Evolutionary conservation across 345 rosid genomes (phyloP).

Genomic region (Salix suchowensis): DNA sequence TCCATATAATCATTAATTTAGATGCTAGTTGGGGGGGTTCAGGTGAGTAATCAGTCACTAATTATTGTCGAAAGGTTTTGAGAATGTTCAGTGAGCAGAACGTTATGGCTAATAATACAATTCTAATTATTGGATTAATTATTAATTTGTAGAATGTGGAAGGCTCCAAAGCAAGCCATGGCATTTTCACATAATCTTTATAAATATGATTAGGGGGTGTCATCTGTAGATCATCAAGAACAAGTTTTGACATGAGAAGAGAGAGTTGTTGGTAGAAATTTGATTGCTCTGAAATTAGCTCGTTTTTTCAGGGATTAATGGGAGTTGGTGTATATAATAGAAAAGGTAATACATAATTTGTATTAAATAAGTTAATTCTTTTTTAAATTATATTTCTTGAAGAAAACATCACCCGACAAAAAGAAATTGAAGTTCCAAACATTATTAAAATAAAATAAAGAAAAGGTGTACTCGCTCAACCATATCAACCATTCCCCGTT

Average conservation of each 20-base stretch:
- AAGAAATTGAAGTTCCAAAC: background rate
- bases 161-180: background rate
- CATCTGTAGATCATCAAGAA: too few relatives aligned
- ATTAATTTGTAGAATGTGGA: background rate
- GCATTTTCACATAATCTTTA: background rate
- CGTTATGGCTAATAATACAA: background rate
- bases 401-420: background rate
- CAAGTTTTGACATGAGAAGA: too few relatives aligned
- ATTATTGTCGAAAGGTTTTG: slow-evolving; percentile 9
- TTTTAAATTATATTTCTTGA: too few relatives aligned
- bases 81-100: background rate
- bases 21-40: background rate
- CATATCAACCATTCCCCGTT: slow-evolving; percentile 1
- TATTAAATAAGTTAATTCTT: too few relatives aligned
- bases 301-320: too few relatives aligned
- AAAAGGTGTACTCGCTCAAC: background rate
- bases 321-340: too few relatives aligned
- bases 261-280: too few relatives aligned
- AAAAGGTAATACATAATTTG: too few relatives aligned
- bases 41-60: background rate
- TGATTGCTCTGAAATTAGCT: too few relatives aligned
- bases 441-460: background rate
- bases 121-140: background rate
- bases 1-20: background rate
- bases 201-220: too few relatives aligned